Conservation (phyloP, 441 rosid genomes). For the Eutrema salsugineum region DNA sequence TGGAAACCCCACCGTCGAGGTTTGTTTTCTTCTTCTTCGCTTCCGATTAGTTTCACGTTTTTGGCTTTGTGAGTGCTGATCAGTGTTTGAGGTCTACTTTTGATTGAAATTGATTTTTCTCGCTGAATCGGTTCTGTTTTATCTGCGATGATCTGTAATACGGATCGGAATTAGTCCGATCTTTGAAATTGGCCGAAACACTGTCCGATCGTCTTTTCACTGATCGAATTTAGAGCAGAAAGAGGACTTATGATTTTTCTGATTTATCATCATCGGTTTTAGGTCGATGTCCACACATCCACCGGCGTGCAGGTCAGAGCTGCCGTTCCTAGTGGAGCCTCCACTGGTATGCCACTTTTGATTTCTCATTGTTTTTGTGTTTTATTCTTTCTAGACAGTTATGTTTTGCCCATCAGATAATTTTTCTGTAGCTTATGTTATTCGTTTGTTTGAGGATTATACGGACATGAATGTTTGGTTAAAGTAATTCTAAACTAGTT, state of each 20-base stretch:
- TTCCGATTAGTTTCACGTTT: neutral
- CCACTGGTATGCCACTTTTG: constrained; percentile 60
- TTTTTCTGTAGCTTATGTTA: neutral
- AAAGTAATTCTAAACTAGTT: too few relatives aligned
- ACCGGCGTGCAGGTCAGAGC: constrained; percentile 59
- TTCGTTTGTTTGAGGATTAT: too few relatives aligned
- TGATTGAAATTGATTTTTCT: too few relatives aligned
- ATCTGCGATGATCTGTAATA: too few relatives aligned
- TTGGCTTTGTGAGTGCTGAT: constrained; percentile 8
- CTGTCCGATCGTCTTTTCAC: neutral
- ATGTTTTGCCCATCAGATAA: too few relatives aligned
- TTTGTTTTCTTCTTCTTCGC: constrained; percentile 17
- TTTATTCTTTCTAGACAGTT: too few relatives aligned
- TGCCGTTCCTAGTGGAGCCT: constrained; percentile 96
- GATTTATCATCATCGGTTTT: neutral
- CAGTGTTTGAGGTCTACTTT: too few relatives aligned
- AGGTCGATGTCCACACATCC: constrained; percentile 65
- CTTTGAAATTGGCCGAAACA: too few relatives aligned
- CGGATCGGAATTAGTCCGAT: too few relatives aligned
- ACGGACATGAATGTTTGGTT: too few relatives aligned
- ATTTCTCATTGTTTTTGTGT: neutral
- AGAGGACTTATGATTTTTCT: neutral
- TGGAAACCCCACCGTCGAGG: constrained; percentile 82
- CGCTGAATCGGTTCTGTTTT: too few relatives aligned
- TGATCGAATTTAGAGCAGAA: neutral